Base-by-base conservation (phyloP, 805 yeast genomes). In the Yamadazyma phyllophila region DNA sequence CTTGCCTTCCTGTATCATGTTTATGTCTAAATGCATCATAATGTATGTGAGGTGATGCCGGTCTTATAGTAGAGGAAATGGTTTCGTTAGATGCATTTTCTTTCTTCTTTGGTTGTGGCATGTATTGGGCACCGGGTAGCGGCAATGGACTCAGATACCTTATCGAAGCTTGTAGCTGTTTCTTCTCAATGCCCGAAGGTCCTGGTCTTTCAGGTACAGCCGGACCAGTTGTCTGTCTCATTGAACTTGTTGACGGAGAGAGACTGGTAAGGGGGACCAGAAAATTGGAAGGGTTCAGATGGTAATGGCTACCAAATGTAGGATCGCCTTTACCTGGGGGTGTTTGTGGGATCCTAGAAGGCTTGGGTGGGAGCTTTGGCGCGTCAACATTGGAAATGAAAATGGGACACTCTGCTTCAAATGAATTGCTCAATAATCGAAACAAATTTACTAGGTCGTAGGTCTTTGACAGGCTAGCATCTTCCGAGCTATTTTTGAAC, bases 391-490 rank as follows among this genome's bases (percentile, higher is more conserved):
- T 33, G 6, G 41, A 32, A 11, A 20, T 7, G 27, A 26, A 42
- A 8, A 42, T 36, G n/a, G 46, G 46, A 10, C 37, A 24, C 16
- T 44, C 46, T 16, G 17, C 16, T 20, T 66, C 52, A 57, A 81
- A 72, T 27, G 65, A 58, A 5, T 55, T 60, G 5, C 61, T 49
- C 42, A 75, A 52, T 12, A 66, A 54, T 2, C 55, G 52, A 31
- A 71, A 53, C 16, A 76, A 51, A 15, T 54, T 65, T 2, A 62
- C 27, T 14, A 78, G 50, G 41, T 65, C 63, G 45, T 51, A 67
- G 17, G 52, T 44, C 14, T 37, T 27, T 4, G 35, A 26, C 11
- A 46, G 42, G 4, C 41, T 44, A 6, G 41, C 15, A 16, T 44
- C 20, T 20, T 44, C 26, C 15, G 10, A 43, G 44, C 56, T 50